Conservation (phyloP, 2,329 filamentous ascomycete genomes). For the Magnaporthiopsis rhizophila region DNA sequence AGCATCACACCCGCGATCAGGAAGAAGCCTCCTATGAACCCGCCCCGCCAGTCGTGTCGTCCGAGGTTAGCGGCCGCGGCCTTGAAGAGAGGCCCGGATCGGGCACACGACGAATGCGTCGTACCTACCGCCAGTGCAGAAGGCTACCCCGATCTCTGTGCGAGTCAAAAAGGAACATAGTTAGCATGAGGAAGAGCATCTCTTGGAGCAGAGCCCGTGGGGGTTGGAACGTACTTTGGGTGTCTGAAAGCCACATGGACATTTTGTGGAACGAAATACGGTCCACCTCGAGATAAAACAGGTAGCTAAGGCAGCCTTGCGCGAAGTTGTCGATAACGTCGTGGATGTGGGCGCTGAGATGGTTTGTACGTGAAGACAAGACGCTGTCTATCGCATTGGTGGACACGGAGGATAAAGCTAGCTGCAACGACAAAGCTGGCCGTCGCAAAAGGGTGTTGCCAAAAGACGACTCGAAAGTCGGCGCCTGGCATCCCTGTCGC, state of each 20-base stretch:
- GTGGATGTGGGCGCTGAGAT: background rate
- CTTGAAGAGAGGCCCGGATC: background rate
- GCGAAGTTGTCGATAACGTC: too few relatives aligned
- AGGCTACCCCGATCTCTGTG: constrained; percentile 92
- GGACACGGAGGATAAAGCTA: background rate
- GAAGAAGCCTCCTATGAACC: constrained; percentile 73
- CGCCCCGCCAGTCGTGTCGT: constrained; percentile 8
- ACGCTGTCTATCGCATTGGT: background rate
- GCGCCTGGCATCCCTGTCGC: background rate
- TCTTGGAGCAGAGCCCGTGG: constrained; percentile 6
- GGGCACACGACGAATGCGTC: constrained; percentile 10
- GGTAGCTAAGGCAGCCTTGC: too few relatives aligned
- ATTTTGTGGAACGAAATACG: constrained; percentile 31
- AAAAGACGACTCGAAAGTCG: background rate
- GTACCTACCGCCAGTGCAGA: constrained; percentile 90
- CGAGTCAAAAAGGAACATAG: constrained; percentile 10
- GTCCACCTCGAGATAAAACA: background rate
- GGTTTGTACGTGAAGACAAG: background rate
- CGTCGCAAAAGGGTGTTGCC: background rate
- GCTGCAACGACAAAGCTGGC: background rate
- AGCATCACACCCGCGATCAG: constrained; percentile 88
- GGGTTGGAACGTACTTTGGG: constrained; percentile 66
- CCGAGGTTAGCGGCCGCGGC: constrained; percentile 13
- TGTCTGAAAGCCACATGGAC: constrained; percentile 95
- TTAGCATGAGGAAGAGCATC: constrained; percentile 15